These are phyloP conservation scores for Vicia faba DNA, from an alignment of 306 rosid species.

Conservation along the genomic window DNA sequence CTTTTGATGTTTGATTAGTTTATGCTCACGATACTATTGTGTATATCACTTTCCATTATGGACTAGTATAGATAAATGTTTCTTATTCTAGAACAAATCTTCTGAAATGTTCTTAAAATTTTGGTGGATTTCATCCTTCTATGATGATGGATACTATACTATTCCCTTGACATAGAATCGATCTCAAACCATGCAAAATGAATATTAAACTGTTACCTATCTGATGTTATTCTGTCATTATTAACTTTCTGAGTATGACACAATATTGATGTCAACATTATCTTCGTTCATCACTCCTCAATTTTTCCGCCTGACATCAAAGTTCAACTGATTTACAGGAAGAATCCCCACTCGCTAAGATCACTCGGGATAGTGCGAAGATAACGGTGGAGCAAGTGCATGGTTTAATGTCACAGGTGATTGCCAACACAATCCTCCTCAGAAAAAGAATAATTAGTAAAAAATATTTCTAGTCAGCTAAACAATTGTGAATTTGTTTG, in stretches of 20 bases:
- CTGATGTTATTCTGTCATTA: conserved; percentile 16
- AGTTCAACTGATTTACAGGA: conserved; percentile 62
- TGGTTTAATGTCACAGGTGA: conserved; percentile 97
- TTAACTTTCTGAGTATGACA: conserved; percentile 24
- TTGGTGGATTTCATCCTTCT: neutral
- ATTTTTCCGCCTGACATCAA: conserved; percentile 15
- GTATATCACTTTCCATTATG: neutral
- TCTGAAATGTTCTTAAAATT: conserved; percentile 12
- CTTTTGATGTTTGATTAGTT: conserved; percentile 23
- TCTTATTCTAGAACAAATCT: conserved; percentile 6
- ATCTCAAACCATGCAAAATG: conserved; percentile 23
- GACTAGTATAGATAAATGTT: neutral
- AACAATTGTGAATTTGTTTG: conserved; percentile 26
- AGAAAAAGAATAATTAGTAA: neutral
- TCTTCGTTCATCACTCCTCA: neutral
- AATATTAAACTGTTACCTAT: neutral
- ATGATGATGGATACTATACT: conserved; percentile 2
- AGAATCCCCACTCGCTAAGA: conserved; percentile 87
- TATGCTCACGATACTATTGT: neutral
- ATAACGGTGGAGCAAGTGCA: conserved; percentile 98
- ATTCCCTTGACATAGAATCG: conserved; percentile 2
- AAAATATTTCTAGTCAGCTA: conserved; percentile 2
- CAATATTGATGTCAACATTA: neutral
- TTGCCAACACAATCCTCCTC: conserved; percentile 1
- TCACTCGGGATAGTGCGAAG: conserved; percentile 89